These are phyloP conservation scores for Coemansia guatemalensis DNA, from an alignment of 192 early-diverging fungal species.

Conservation along the genomic window DNA sequence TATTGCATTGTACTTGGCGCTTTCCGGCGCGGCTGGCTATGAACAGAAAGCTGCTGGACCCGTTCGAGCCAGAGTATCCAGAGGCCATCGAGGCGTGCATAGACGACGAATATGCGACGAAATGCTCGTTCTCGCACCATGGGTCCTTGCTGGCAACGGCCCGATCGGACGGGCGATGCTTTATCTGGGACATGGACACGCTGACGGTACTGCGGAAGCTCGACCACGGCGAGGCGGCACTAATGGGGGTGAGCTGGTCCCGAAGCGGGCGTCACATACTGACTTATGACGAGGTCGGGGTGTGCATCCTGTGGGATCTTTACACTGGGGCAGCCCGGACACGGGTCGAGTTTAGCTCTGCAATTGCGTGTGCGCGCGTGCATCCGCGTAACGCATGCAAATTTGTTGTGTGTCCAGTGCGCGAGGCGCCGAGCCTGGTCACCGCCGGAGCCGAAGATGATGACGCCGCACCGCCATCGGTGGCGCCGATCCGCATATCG, in stretches of 20 bases:
- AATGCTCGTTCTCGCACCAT: constrained; percentile 73
- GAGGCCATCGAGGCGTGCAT: constrained; percentile 75
- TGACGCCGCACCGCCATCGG: not conserved
- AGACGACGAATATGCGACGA: constrained; percentile 65
- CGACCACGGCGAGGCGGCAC: constrained; percentile 69
- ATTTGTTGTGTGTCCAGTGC: constrained; percentile 33
- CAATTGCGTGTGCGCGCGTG: constrained; percentile 69
- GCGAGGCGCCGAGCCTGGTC: constrained; percentile 44
- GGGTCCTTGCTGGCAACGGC: constrained; percentile 84
- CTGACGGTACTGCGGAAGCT: constrained; percentile 70
- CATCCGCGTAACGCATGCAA: constrained; percentile 66
- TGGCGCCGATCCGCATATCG: constrained; percentile 25
- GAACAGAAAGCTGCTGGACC: constrained; percentile 65
- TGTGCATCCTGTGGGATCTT: constrained; percentile 89
- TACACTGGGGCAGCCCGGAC: constrained; percentile 54
- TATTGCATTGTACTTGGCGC: not conserved
- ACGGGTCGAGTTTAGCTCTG: constrained; percentile 67
- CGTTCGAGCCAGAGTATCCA: constrained; percentile 81
- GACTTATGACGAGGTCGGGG: constrained; percentile 77
- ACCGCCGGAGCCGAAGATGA: constrained; percentile 7
- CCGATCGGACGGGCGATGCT: constrained; percentile 73
- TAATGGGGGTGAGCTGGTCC: constrained; percentile 86
- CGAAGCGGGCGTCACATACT: constrained; percentile 75
- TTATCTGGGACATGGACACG: constrained; percentile 89
- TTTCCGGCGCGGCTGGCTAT: constrained; percentile 17